Evolutionary conservation across 495 filamentous ascomycete species (phyloP).

Genomic region (Parathielavia appendiculata): DNA sequence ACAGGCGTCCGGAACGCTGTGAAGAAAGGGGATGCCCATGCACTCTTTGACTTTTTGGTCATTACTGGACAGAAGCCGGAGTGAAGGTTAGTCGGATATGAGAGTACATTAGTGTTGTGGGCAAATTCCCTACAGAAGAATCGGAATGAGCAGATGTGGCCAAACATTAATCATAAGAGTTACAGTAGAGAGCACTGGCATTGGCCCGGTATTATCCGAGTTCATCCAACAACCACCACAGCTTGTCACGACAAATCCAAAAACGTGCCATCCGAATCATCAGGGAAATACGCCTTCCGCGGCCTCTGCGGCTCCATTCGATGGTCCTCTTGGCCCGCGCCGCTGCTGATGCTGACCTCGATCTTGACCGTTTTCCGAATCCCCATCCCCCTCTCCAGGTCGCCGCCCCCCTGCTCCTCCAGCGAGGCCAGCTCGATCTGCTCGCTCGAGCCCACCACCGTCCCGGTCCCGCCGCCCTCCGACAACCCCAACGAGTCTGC

Average conservation of each 20-base stretch:
- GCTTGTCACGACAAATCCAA: background rate
- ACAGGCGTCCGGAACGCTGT: constrained; percentile 25
- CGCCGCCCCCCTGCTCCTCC: background rate
- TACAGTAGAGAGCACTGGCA: too few relatives aligned
- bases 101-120: too few relatives aligned
- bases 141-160: too few relatives aligned
- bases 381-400: background rate
- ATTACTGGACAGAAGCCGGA: constrained; percentile 21
- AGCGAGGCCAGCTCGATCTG: background rate
- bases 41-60: constrained; percentile 24
- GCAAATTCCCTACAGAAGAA: too few relatives aligned
- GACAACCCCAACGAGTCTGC: background rate
- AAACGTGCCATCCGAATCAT: background rate
- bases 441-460: background rate
- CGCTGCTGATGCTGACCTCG: background rate
- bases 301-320: background rate
- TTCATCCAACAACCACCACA: too few relatives aligned
- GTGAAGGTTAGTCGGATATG: too few relatives aligned
- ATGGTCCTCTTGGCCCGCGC: background rate
- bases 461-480: background rate
- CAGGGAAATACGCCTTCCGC: background rate
- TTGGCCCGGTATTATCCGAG: too few relatives aligned
- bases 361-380: background rate
- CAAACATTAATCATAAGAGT: too few relatives aligned
- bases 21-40: constrained; percentile 21